Evolutionary conservation across 2,329 filamentous ascomycete species (phyloP).

Genomic region (Stenocarpella maydis): DNA sequence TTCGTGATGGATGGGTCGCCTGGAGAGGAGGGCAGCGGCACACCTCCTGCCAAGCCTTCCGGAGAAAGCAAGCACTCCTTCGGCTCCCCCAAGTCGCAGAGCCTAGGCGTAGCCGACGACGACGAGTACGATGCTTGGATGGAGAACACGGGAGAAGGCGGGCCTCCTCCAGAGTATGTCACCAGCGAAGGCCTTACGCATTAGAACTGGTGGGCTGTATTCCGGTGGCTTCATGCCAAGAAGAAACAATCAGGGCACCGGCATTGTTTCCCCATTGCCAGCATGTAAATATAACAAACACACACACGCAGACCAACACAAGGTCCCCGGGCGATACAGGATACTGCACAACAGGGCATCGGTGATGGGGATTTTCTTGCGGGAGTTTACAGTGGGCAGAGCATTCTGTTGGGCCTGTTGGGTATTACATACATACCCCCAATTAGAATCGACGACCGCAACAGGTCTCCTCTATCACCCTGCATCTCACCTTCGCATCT

Average conservation of each 20-base stretch:
- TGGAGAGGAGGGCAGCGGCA: constrained; percentile 2
- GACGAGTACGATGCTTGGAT: constrained; percentile 37
- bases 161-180: constrained; percentile 6
- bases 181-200: constrained; percentile 20
- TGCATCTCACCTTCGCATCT: not conserved
- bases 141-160: constrained; percentile 35
- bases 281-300: constrained; percentile 20
- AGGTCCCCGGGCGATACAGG: constrained; percentile 1
- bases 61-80: not conserved
- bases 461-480: not conserved
- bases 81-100: not conserved
- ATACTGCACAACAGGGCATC: constrained; percentile 10
- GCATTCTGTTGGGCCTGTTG: constrained; percentile 6
- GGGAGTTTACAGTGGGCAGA: not conserved
- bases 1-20: constrained; percentile 16
- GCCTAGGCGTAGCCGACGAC: constrained; percentile 59
- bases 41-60: constrained; percentile 29
- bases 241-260: not conserved
- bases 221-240: not conserved
- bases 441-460: constrained; percentile 13
- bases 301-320: constrained; percentile 15
- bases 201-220: not conserved
- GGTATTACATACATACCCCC: constrained; percentile 22
- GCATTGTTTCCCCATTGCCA: not conserved
- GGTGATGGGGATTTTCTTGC: not conserved